phyloP scores from a whole-genome alignment of 169 alveolate species.

The Ichthyophthirius multifiliis region DNA sequence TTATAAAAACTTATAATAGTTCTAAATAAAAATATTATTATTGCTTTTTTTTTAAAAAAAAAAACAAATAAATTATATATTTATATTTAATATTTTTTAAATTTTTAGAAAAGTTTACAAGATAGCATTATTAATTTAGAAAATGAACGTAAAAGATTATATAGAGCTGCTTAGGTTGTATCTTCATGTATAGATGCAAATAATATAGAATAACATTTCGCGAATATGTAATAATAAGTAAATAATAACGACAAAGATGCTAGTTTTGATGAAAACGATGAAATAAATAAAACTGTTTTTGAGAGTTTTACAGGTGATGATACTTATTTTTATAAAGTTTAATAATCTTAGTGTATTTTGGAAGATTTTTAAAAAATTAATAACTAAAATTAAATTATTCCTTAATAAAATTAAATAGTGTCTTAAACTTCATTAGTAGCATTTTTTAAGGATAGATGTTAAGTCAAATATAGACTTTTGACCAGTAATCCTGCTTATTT shows the following conservation, averaged over 20 bases:
- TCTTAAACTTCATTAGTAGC: neutral
- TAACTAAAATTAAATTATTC: neutral
- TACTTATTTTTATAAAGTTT: neutral
- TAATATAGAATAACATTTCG: neutral
- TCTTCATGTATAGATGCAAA: neutral
- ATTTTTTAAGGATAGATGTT: neutral
- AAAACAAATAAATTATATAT: too few species aligned
- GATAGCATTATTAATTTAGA: neutral
- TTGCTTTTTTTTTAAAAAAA: too few species aligned
- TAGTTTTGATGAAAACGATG: neutral
- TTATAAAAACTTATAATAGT: too few species aligned
- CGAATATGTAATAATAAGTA: neutral
- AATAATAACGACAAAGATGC: neutral
- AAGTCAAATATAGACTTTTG: neutral
- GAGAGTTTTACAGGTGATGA: neutral
- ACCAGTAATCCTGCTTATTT: constrained; percentile 13
- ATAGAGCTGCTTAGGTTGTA: neutral
- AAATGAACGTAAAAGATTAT: constrained; percentile 1
- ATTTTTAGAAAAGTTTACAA: neutral
- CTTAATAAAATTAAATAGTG: neutral
- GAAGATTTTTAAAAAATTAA: neutral
- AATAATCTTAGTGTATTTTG: neutral
- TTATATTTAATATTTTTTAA: too few species aligned
- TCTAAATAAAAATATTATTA: too few species aligned
- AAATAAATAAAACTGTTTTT: neutral